Evolutionary conservation across 1,284 basidiomycete genomes (phyloP).

Genomic region (Rhodotorula sp.): DNA sequence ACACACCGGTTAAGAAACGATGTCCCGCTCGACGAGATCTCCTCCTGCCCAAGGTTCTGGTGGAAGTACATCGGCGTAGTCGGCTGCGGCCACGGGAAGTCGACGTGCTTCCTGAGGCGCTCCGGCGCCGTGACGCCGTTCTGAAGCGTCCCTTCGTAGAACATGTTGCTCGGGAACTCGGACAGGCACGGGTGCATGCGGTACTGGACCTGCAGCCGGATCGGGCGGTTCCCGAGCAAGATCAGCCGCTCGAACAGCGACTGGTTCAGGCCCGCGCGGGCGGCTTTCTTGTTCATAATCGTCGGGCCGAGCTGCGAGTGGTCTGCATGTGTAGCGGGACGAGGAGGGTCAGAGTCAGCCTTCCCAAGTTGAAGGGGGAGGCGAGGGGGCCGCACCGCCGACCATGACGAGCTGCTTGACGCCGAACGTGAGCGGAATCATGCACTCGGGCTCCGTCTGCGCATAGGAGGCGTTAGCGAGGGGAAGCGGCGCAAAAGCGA

Average conservation of each 20-base stretch:
- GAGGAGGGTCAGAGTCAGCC: background rate
- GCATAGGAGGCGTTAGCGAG: slow-evolving; percentile 30
- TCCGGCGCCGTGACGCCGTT: slow-evolving; percentile 99
- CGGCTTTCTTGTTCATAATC: slow-evolving; percentile 99
- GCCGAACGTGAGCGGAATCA: slow-evolving; percentile 97
- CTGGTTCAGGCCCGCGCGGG: slow-evolving; percentile 92
- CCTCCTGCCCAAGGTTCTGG: slow-evolving; percentile 97
- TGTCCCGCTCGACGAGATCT: slow-evolving; percentile 97
- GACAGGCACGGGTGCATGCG: slow-evolving; percentile 99
- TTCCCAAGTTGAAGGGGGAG: background rate
- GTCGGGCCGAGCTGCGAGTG: slow-evolving; percentile 88
- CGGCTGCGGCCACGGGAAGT: slow-evolving; percentile 98
- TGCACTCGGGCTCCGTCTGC: slow-evolving; percentile 72
- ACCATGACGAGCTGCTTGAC: slow-evolving; percentile 99
- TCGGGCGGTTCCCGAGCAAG: slow-evolving; percentile 90
- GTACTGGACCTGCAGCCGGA: slow-evolving; percentile 98
- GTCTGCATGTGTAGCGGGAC: slow-evolving; percentile 19
- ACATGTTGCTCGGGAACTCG: slow-evolving; percentile 99
- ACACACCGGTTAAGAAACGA: slow-evolving; percentile 89
- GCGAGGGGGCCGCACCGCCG: slow-evolving; percentile 61
- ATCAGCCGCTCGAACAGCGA: slow-evolving; percentile 98
- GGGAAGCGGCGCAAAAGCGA: no score
- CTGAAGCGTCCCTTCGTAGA: slow-evolving; percentile 98
- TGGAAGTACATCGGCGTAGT: slow-evolving; percentile 99
- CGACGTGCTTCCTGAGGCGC: slow-evolving; percentile 91